Evolutionary conservation across 2,329 filamentous ascomycete species (phyloP).

Genomic region (Fusarium sp.): DNA sequence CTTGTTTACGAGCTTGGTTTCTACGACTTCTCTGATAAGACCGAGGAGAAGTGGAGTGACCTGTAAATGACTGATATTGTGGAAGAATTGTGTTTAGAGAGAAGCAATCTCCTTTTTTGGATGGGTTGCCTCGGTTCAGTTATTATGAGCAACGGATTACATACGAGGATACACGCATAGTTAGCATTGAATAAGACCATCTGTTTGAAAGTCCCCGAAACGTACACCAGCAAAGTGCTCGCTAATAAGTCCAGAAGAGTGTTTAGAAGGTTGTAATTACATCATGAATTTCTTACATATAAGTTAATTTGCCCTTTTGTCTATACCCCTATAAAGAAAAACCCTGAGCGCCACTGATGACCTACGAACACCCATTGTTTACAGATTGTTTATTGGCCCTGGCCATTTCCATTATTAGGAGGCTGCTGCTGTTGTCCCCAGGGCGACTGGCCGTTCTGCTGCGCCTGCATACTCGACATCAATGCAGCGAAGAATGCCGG

Average conservation of each 20-base stretch:
- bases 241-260: no score
- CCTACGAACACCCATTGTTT: neutral
- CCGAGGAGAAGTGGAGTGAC: constrained; percentile 47
- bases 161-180: constrained; percentile 18
- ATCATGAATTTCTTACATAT: constrained; percentile 7
- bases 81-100: neutral
- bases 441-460: constrained; percentile 45
- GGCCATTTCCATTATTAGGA: constrained; percentile 41
- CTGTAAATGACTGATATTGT: constrained; percentile 42
- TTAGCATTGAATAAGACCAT: constrained; percentile 1
- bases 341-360: constrained; percentile 30
- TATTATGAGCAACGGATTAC: constrained; percentile 25
- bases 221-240: neutral
- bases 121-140: neutral
- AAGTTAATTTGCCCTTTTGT: constrained; percentile 26
- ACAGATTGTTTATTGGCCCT: constrained; percentile 35
- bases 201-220: neutral
- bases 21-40: constrained; percentile 68
- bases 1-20: constrained; percentile 87
- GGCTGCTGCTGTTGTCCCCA: constrained; percentile 45
- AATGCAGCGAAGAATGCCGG: constrained; percentile 65
- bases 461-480: constrained; percentile 55
- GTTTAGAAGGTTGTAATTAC: no score
- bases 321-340: constrained; percentile 21
- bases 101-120: neutral